phyloP scores from a whole-genome alignment of 2,329 filamentous ascomycete species.

The Fusarium burgessii region DNA sequence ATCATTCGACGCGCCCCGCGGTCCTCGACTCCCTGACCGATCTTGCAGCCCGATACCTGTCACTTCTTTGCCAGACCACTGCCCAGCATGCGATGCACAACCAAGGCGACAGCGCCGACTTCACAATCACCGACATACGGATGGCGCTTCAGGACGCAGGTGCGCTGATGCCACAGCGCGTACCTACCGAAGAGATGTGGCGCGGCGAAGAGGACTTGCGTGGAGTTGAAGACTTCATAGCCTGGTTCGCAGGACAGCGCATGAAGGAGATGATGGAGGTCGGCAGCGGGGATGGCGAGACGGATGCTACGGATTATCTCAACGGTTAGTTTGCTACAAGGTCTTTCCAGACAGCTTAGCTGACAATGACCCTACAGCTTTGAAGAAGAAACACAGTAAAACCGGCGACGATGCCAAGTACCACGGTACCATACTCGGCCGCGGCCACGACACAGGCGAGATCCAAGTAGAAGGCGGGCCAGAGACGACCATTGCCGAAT shows the following conservation, averaged over 20 bases:
- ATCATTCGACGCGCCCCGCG: slow-evolving; percentile 82
- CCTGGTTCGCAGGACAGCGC: slow-evolving; percentile 79
- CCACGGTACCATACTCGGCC: slow-evolving; percentile 85
- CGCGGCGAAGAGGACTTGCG: slow-evolving; percentile 79
- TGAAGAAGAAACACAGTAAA: slow-evolving; percentile 95
- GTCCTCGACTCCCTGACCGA: slow-evolving; percentile 92
- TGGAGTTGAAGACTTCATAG: slow-evolving; percentile 81
- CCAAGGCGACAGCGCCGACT: slow-evolving; percentile 65
- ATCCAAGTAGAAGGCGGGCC: slow-evolving; percentile 82
- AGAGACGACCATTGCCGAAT: slow-evolving; percentile 53
- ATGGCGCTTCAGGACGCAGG: slow-evolving; percentile 87
- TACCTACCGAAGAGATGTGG: slow-evolving; percentile 76
- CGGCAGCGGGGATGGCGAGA: slow-evolving; percentile 76
- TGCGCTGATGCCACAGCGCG: slow-evolving; percentile 75
- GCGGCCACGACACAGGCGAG: slow-evolving; percentile 75
- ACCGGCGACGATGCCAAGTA: slow-evolving; percentile 89
- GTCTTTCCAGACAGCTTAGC: neutral
- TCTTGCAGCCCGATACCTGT: slow-evolving; percentile 83
- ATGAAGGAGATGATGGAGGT: slow-evolving; percentile 86
- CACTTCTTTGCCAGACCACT: slow-evolving; percentile 78
- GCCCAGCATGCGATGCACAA: slow-evolving; percentile 78
- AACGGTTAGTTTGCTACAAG: slow-evolving; percentile 61
- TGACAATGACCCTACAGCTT: slow-evolving; percentile 65
- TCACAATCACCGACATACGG: slow-evolving; percentile 78
- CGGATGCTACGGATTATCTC: slow-evolving; percentile 76